Percentiles rank a stretch among this genome's conserved stretches.
These are phyloP conservation scores for Plasmopara halstedii DNA, from an alignment of 352 stramenopile genomes.

Conservation along the genomic window DNA sequence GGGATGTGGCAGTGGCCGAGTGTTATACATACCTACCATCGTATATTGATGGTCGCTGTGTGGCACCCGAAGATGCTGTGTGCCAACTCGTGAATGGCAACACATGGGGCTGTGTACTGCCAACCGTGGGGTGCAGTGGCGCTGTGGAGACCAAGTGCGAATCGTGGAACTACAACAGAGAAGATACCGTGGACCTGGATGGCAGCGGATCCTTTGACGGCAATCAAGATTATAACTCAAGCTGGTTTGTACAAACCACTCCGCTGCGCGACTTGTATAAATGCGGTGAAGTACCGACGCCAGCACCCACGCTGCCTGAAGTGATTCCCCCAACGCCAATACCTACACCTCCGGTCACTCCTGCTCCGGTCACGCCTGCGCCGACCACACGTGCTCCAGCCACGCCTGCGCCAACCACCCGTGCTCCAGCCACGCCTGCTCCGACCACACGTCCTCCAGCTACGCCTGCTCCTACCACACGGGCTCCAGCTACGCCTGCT, in stretches of 20 bases:
- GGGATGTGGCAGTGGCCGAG: conserved; percentile 25
- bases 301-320: conserved; percentile 17
- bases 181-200: conserved; percentile 20
- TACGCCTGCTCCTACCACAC: conserved; percentile 6
- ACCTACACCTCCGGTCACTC: conserved; percentile 7
- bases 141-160: conserved; percentile 15
- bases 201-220: conserved; percentile 18
- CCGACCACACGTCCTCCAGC: conserved; percentile 10
- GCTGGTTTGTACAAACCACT: conserved; percentile 31
- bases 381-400: conserved; percentile 4
- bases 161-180: conserved; percentile 24
- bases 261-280: conserved; percentile 23
- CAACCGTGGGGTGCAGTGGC: conserved; percentile 22
- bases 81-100: conserved; percentile 25
- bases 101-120: conserved; percentile 40
- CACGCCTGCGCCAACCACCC: conserved; percentile 2
- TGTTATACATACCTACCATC: conserved; percentile 35
- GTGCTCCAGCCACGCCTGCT: conserved; percentile 1
- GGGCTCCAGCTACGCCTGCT: conserved; percentile 11
- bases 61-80: conserved; percentile 31
- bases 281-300: conserved; percentile 24
- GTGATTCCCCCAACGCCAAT: conserved; percentile 15
- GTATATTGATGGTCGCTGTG: conserved; percentile 16
- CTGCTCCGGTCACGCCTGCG: conserved; percentile 12
- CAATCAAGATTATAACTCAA: conserved; percentile 24